Conservation (phyloP, 306 rosid genomes). For the Lathyrus aphaca region DNA sequence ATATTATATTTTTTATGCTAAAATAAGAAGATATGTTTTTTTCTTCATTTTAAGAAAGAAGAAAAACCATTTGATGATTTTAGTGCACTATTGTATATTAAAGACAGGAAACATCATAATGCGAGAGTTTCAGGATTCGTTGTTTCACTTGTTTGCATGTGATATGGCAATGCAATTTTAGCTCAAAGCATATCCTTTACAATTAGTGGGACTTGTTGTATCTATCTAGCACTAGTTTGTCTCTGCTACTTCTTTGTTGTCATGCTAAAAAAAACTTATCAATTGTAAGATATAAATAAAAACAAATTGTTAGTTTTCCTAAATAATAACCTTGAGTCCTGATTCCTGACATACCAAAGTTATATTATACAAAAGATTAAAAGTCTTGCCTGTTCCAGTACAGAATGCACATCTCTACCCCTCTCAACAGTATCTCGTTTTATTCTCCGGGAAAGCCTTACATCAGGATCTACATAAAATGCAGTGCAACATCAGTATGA, state of each 20-base stretch:
- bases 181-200: conserved; percentile 23
- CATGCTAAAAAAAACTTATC: background rate
- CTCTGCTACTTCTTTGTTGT: conserved; percentile 10
- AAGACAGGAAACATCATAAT: conserved; percentile 17
- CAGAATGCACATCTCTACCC: conserved; percentile 86
- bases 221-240: background rate
- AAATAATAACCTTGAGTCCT: background rate
- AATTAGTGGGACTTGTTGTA: conserved; percentile 25
- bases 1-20: background rate
- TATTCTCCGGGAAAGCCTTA: conserved; percentile 95
- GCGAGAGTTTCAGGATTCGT: background rate
- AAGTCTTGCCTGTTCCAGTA: conserved; percentile 79
- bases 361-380: conserved; percentile 5
- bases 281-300: conserved; percentile 32
- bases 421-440: conserved; percentile 89
- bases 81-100: background rate
- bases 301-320: conserved; percentile 4
- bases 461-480: conserved; percentile 78
- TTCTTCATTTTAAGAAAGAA: conserved; percentile 13
- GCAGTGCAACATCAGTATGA: conserved; percentile 33
- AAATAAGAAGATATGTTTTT: background rate
- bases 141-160: conserved; percentile 13
- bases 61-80: conserved; percentile 2
- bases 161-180: background rate
- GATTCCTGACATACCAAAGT: conserved; percentile 11